These are phyloP conservation scores for Colletotrichum sp. DNA, from an alignment of 2,329 filamentous ascomycete species.

Conservation along the genomic window DNA sequence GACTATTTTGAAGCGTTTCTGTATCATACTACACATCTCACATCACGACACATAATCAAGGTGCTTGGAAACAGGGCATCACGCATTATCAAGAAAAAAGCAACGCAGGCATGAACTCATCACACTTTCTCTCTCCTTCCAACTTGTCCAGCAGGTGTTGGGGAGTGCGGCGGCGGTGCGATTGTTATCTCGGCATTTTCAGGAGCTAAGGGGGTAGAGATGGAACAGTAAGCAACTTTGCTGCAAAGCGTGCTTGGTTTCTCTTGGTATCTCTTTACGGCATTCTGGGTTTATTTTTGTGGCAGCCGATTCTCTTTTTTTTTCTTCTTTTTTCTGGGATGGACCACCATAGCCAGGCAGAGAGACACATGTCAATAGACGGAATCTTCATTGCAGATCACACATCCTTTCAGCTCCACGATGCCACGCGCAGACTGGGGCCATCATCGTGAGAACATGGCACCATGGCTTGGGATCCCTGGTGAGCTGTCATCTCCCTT, in stretches of 20 bases:
- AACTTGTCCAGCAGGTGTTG: slow-evolving; percentile 19
- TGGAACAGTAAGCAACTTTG: neutral
- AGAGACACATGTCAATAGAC: slow-evolving; percentile 10
- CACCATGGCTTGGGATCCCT: neutral
- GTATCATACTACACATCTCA: slow-evolving; percentile 5
- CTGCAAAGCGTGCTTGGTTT: slow-evolving; percentile 12
- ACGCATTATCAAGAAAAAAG: neutral
- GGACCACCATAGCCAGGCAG: neutral
- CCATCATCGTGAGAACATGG: slow-evolving; percentile 11
- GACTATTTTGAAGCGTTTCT: neutral
- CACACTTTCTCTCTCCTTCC: slow-evolving; percentile 15
- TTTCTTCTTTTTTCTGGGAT: neutral
- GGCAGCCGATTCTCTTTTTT: neutral
- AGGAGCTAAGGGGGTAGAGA: slow-evolving; percentile 13
- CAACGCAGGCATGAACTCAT: slow-evolving; percentile 14
- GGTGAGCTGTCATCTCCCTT: neutral
- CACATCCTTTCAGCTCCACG: neutral
- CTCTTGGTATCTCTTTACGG: neutral
- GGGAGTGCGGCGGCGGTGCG: slow-evolving; percentile 18
- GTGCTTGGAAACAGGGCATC: neutral
- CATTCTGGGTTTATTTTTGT: neutral
- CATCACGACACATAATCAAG: slow-evolving; percentile 11
- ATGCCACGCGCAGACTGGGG: neutral
- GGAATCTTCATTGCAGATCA: slow-evolving; percentile 2
- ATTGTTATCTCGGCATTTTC: slow-evolving; percentile 20